Evolutionary conservation across 225 moss, liverwort and hornwort species (phyloP).

Genomic region (Straminergon stramineum): DNA sequence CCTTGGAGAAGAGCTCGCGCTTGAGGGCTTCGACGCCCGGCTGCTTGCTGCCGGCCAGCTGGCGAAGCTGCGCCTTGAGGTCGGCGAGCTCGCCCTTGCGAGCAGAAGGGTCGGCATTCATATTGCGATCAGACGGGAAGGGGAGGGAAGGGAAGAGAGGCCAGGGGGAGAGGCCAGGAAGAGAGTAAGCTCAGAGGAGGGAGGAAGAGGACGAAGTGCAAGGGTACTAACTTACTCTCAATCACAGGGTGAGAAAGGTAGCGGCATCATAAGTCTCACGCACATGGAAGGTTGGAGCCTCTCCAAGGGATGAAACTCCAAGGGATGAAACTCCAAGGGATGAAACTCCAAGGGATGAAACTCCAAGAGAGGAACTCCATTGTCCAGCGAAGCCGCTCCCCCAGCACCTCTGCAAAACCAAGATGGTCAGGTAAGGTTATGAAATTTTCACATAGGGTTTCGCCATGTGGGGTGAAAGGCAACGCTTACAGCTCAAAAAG

Average conservation of each 20-base stretch:
- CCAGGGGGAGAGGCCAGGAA: too few relatives aligned
- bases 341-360: too few relatives aligned
- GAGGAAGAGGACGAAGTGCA: not conserved
- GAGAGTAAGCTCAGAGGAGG: too few relatives aligned
- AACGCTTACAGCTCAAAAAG: not conserved
- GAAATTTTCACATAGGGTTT: not conserved
- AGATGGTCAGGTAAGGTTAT: not conserved
- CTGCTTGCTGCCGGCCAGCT: conserved; percentile 92
- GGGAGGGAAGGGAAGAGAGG: not conserved
- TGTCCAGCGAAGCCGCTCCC: not conserved
- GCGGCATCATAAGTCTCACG: not conserved
- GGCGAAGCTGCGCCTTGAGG: conserved; percentile 81
- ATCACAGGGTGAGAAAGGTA: not conserved
- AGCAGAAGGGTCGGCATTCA: conserved; percentile 70
- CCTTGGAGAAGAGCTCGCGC: conserved; percentile 94
- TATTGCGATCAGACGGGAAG: not conserved
- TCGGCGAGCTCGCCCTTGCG: conserved; percentile 96
- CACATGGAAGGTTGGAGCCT: not conserved
- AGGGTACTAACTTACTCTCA: not conserved
- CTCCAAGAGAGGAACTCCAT: too few relatives aligned
- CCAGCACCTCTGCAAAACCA: too few relatives aligned
- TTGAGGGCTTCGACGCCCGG: conserved; percentile 85
- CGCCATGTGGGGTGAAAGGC: not conserved
- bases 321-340: not conserved
- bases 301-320: not conserved